Evolutionary conservation across 2,329 filamentous ascomycete species (phyloP).

Genomic region (Colletotrichum gloeosporioides): DNA sequence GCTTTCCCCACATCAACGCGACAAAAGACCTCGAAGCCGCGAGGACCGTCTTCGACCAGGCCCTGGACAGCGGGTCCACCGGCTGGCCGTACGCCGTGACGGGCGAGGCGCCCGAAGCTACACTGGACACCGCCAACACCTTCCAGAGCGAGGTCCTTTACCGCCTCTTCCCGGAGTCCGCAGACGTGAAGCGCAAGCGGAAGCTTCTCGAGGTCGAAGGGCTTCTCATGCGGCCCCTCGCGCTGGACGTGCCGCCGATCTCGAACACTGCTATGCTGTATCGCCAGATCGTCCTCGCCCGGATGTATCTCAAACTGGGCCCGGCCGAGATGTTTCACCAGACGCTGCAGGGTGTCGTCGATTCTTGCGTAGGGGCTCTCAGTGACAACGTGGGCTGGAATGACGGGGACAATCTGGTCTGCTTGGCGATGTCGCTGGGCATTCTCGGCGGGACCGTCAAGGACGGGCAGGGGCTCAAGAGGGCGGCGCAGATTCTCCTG

Average conservation of each 20-base stretch:
- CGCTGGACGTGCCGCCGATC: conserved; percentile 24
- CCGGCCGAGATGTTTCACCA: conserved; percentile 26
- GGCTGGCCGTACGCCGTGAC: conserved; percentile 28
- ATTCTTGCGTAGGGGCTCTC: conserved; percentile 24
- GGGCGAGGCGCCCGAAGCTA: conserved; percentile 15
- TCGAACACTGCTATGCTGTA: conserved; percentile 16
- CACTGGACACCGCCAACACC: conserved; percentile 19
- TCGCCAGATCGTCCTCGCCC: conserved; percentile 21
- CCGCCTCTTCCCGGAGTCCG: conserved; percentile 24
- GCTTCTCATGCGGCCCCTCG: conserved; percentile 21
- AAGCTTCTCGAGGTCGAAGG: conserved; percentile 23
- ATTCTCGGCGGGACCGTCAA: conserved; percentile 21
- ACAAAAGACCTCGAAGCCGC: conserved; percentile 20
- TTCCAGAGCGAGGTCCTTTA: conserved; percentile 24
- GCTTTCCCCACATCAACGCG: conserved; percentile 21
- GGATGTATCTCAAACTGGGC: conserved; percentile 30
- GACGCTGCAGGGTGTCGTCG: conserved; percentile 23
- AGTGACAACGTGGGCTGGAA: conserved; percentile 30
- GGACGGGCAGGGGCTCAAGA: conserved; percentile 15
- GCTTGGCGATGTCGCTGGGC: conserved; percentile 20
- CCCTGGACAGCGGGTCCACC: conserved; percentile 25
- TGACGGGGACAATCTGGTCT: conserved; percentile 22
- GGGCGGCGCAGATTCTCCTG: conserved; percentile 24
- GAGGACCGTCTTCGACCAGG: conserved; percentile 23
- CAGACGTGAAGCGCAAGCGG: conserved; percentile 24